These are phyloP conservation scores for Paecilomyces formosus DNA, from an alignment of 2,329 filamentous ascomycete genomes.

Conservation along the genomic window DNA sequence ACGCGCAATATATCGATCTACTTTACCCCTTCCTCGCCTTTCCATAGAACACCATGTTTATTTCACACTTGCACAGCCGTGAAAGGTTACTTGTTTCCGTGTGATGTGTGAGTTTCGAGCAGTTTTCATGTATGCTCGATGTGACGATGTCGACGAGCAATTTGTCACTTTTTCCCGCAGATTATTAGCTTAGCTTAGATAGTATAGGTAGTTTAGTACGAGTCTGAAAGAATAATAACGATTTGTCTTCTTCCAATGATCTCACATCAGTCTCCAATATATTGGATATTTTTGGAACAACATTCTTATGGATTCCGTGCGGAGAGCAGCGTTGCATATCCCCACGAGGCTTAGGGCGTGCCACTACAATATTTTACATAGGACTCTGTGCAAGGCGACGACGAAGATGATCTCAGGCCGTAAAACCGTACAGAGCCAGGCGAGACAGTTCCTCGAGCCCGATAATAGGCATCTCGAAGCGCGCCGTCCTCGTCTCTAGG, in stretches of 20 bases:
- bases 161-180: neutral
- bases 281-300: no score
- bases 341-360: no score
- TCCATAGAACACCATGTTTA: neutral
- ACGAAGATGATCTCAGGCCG: no score
- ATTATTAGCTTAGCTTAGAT: neutral
- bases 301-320: no score
- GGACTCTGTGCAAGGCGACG: no score
- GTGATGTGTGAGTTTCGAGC: neutral
- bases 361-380: no score
- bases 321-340: no score
- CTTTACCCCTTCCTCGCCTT: neutral
- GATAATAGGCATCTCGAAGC: no score
- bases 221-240: neutral
- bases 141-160: neutral
- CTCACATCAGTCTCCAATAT: neutral
- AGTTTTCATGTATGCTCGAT: neutral
- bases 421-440: no score
- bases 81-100: neutral
- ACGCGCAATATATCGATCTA: neutral
- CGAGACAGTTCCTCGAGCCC: no score
- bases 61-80: neutral
- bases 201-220: neutral
- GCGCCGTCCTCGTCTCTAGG: no score
- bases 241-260: neutral